Evolutionary conservation across 2,329 filamentous ascomycete species (phyloP), one percentile per base, ranked within the genome.

Genomic region (Neofusicoccum kwambonambiense): DNA sequence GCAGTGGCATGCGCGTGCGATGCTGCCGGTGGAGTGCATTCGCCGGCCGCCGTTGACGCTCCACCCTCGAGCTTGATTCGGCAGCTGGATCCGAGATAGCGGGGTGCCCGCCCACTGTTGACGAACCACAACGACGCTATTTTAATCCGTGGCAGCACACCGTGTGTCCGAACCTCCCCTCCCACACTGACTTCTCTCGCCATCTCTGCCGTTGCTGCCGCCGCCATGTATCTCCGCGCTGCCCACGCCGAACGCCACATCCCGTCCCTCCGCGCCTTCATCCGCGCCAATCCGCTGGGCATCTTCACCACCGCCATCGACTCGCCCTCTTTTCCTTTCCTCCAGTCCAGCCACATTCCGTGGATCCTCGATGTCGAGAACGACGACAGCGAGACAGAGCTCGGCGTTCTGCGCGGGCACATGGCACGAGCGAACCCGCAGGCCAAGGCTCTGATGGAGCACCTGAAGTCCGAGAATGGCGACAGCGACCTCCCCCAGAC

Each of bases 371-470:
- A 68, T 87, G 35, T 57, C 7, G 35, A 27, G 13, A 35, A 89
- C 75, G 87, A 89, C 4, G 12, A 8, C 52, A 34, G 41, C 41
- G 41, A 45, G 4, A 45, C 57, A 12, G 41, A 45, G 27, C 57
- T 49, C 0, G 80, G 79, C 2, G 72, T 71, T 3, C 78, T 91
- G 3, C 81, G 87, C 4, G 87, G 86, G 3, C 89, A 91, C 69
- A 74, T 90, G 31, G 87, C 88, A 0, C 79, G 84, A 34, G 79
- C 80, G 37, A 91, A 91, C 68, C 88, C 88, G 0, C 88, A 90
- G 69, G 78, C 78, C 70, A 89, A 89, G 72, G 81, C 83, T n/a
- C 80, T 90, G 65, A 83, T 88, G 49, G 83, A 87, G 58, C 73
- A 78, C 0, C 69, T 80, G 31, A 64, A 69, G 3, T 51, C 67